Evolutionary conservation across 441 rosid species (phyloP), one percentile per base, ranked within the genome.

Genomic region (Syzygium malaccense): DNA sequence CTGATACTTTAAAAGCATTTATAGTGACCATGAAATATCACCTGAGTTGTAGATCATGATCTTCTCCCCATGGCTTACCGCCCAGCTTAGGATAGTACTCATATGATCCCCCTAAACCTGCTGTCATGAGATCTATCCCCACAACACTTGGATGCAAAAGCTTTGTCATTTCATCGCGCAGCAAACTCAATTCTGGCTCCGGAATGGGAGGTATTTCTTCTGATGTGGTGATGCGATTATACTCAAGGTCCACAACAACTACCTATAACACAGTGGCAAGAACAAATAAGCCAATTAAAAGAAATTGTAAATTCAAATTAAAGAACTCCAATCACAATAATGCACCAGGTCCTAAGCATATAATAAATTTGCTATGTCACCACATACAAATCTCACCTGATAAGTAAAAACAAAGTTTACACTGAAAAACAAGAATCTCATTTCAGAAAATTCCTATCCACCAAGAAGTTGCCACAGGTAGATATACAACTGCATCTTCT

Each of bases 151-250:
- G 99, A 91, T 95, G 93, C 93, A 97, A 90, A 75, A 98, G 91
- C 92, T 95, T 94, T 91, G 94, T 88, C 91, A 98, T 94, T 87
- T 98, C 99, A 89, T 92, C 92, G 71, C 98, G 97, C 92, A 98
- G 88, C 87, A 93, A 89, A 93, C 96, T 94, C 89, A 95, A 92
- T 94, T 98, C 99, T 71, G 99, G 99, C 95, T 98, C 99, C 85
- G 99, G 99, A 91, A 98, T 94, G 11, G 91, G 92, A n/a, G 99
- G 99, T 92, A 97, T 97, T 91, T 98, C 99, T 91, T 98, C 99
- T 14, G 99, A 85, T 41, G 99, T 95, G 91, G 95, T 95, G 88
- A 98, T 94, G 90, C 91, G 95, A 88, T 98, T 98, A 91, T 93
- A 94, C 89, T 98, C 99, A 83, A 98, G 99, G 92, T 98, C 99